A percentile compares a stretch with the other conserved stretches of the same genome.
Evolutionary conservation across 768 basidiomycete genomes (phyloP).

Genomic region (Psilocybe cubensis): DNA sequence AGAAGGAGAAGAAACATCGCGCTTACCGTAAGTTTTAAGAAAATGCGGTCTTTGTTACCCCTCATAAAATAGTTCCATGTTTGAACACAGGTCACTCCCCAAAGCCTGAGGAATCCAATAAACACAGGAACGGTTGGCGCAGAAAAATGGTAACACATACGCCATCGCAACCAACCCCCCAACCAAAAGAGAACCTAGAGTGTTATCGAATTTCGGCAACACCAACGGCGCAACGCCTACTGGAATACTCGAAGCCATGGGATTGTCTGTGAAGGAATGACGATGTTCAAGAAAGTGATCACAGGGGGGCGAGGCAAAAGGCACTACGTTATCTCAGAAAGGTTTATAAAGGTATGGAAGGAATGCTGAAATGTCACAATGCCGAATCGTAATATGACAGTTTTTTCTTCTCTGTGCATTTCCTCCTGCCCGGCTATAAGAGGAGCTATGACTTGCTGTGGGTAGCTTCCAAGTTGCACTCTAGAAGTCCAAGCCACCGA

Average conservation of each 20-base stretch:
- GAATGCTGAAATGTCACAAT: constrained; percentile 2
- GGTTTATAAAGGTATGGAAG: neutral
- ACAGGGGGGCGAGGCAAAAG: neutral
- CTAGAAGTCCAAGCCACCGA: neutral
- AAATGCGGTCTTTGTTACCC: constrained; percentile 21
- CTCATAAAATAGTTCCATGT: constrained; percentile 53
- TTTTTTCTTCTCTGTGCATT: neutral
- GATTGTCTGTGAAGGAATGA: neutral
- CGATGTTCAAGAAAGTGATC: neutral
- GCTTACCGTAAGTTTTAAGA: constrained; percentile 43
- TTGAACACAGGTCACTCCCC: constrained; percentile 60
- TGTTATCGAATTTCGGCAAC: constrained; percentile 43
- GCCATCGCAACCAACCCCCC: constrained; percentile 57
- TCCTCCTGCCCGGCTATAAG: neutral
- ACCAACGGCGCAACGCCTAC: neutral
- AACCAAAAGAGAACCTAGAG: constrained; percentile 57
- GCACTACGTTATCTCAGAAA: neutral
- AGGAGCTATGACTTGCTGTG: neutral
- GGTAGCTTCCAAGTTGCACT: neutral
- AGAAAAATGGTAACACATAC: constrained; percentile 33
- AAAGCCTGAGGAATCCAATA: constrained; percentile 41
- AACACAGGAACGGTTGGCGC: neutral
- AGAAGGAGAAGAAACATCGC: neutral
- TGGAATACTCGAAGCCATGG: neutral
- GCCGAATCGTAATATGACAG: neutral